Evolutionary conservation across 495 filamentous ascomycete genomes (phyloP).

Genomic region (Thermothielavioides terrestris): DNA sequence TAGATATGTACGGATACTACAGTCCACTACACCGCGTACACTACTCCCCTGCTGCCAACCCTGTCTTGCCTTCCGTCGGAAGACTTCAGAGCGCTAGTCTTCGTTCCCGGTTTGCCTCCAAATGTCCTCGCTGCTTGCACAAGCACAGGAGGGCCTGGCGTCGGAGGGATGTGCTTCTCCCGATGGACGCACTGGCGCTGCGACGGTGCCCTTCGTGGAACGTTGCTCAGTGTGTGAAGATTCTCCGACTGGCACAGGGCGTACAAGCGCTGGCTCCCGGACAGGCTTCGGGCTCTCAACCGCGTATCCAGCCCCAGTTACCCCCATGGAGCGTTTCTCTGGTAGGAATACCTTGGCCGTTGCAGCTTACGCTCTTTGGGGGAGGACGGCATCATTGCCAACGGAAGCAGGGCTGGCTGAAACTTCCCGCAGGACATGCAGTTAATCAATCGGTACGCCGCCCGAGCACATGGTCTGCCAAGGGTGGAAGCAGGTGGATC

Average conservation of each 20-base stretch:
- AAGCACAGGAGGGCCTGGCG: too few species aligned
- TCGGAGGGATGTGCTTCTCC: too few species aligned
- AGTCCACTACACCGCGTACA: too few species aligned
- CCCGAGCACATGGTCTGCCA: neutral
- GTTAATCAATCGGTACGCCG: neutral
- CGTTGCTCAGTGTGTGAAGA: neutral
- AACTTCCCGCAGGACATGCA: neutral
- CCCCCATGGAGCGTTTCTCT: too few species aligned
- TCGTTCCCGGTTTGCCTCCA: too few species aligned
- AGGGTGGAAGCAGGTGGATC: constrained; percentile 6
- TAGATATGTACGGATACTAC: too few species aligned
- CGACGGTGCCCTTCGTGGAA: neutral
- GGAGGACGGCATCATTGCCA: neutral
- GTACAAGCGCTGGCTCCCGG: neutral
- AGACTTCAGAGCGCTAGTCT: neutral
- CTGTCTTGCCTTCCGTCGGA: too few species aligned
- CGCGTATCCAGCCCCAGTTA: neutral
- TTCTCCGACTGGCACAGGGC: constrained; percentile 2
- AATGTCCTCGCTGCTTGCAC: too few species aligned
- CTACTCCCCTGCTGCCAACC: too few species aligned
- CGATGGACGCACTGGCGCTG: too few species aligned
- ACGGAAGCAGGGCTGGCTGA: neutral
- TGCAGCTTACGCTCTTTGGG: too few species aligned
- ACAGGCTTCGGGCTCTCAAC: neutral
- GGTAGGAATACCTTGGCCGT: too few species aligned